These are phyloP conservation scores for Galeopsis tetrahit DNA, from an alignment of 257 asterid genomes.

Conservation along the genomic window DNA sequence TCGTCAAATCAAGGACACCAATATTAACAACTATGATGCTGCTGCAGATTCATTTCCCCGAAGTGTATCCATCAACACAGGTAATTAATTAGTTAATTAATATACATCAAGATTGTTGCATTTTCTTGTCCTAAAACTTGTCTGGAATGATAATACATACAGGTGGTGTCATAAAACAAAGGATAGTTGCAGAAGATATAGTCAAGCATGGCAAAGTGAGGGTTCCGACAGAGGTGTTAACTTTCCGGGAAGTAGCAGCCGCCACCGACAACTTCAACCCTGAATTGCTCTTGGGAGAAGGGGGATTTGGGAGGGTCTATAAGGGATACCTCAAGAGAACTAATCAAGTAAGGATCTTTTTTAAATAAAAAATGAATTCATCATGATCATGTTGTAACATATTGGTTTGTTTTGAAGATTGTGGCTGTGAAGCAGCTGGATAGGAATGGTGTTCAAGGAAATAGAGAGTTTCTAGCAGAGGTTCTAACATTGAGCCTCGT, in stretches of 20 bases:
- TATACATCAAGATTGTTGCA: background rate
- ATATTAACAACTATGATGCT: conserved; percentile 46
- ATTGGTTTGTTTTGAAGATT: conserved; percentile 34
- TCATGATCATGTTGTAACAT: background rate
- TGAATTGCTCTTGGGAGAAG: conserved; percentile 82
- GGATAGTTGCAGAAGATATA: conserved; percentile 61
- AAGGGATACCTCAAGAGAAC: conserved; percentile 76
- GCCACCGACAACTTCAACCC: conserved; percentile 86
- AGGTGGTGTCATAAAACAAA: conserved; percentile 60
- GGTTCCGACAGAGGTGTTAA: conserved; percentile 77
- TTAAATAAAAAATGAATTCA: too few species aligned
- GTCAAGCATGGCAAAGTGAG: conserved; percentile 48
- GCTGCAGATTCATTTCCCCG: conserved; percentile 49
- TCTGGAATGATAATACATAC: background rate
- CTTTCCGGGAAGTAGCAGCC: conserved; percentile 78
- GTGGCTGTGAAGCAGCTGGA: conserved; percentile 72
- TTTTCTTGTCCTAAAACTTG: background rate
- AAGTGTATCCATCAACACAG: conserved; percentile 66
- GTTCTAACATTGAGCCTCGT: conserved; percentile 79
- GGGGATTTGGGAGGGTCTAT: conserved; percentile 93
- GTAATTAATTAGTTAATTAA: conserved; percentile 31
- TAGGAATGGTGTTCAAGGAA: conserved; percentile 58
- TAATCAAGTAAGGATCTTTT: conserved; percentile 56
- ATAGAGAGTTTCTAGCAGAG: conserved; percentile 65
- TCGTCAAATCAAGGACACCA: conserved; percentile 27